These are phyloP conservation scores for Corymbia calophylla DNA, from an alignment of 441 rosid species.

Conservation along the genomic window DNA sequence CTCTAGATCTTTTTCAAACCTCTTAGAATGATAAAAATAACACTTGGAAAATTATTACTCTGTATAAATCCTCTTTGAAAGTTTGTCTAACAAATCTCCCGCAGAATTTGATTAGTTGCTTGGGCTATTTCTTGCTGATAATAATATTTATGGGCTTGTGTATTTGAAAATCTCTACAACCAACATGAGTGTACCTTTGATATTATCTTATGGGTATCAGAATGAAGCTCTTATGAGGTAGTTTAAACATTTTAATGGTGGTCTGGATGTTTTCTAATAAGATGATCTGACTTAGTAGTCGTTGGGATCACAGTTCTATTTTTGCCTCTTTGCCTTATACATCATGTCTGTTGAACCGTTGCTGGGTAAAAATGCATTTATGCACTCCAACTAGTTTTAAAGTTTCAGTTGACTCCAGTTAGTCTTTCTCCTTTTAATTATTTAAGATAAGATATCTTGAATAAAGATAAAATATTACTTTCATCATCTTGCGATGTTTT, in stretches of 20 bases:
- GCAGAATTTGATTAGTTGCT: neutral
- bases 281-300: neutral
- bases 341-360: neutral
- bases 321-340: neutral
- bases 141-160: neutral
- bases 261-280: neutral
- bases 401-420: too few relatives aligned
- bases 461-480: too few relatives aligned
- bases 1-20: neutral
- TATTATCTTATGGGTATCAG: neutral
- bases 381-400: fast-evolving
- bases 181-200: neutral
- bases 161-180: neutral
- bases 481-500: too few relatives aligned
- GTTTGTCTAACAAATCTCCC: neutral
- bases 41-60: neutral
- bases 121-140: neutral
- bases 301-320: neutral
- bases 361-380: too few relatives aligned
- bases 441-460: too few relatives aligned
- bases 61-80: neutral
- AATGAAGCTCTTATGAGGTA: neutral
- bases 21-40: neutral
- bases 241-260: neutral
- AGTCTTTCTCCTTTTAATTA: too few relatives aligned